Percentiles rank a stretch among this genome's conserved stretches.
These are phyloP conservation scores for Pseudocercospora eumusae DNA, from an alignment of 2,329 filamentous ascomycete genomes.

Conservation along the genomic window DNA sequence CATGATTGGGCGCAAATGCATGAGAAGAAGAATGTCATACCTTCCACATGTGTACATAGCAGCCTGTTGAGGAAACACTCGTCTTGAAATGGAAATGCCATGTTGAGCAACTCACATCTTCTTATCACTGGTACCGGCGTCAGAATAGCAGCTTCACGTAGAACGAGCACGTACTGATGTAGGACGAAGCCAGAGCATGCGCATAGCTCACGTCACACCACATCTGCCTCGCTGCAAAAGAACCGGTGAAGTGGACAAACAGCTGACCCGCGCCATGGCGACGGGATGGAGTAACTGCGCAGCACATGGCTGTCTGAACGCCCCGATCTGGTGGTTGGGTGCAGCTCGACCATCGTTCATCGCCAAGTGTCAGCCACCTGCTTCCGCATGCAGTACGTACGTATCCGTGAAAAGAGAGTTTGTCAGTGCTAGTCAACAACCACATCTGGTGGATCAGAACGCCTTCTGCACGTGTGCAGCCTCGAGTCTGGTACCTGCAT, in stretches of 20 bases:
- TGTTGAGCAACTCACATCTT: conserved; percentile 5
- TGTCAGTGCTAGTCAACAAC: background rate
- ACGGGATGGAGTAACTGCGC: conserved; percentile 1
- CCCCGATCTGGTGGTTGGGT: conserved; percentile 5
- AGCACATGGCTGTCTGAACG: conserved; percentile 5
- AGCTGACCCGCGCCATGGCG: conserved; percentile 16
- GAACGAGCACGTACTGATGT: conserved; percentile 5
- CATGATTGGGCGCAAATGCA: background rate
- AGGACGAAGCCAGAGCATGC: conserved; percentile 5
- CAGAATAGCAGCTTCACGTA: background rate
- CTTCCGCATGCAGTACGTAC: background rate
- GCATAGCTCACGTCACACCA: background rate
- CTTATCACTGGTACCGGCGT: background rate
- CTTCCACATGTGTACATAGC: background rate
- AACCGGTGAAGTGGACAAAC: conserved; percentile 13
- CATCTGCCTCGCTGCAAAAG: conserved; percentile 1
- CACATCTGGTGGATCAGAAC: background rate
- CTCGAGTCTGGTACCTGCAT: conserved; percentile 20
- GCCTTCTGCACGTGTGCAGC: background rate
- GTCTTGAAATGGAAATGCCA: background rate
- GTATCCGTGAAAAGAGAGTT: conserved; percentile 1
- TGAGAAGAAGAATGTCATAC: background rate
- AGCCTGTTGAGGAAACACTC: background rate
- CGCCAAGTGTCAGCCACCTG: background rate
- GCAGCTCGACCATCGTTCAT: background rate